A percentile compares a stretch with the other conserved stretches of the same genome.
phyloP scores from a whole-genome alignment of 2,329 filamentous ascomycete genomes.

The Blastomyces parvus region DNA sequence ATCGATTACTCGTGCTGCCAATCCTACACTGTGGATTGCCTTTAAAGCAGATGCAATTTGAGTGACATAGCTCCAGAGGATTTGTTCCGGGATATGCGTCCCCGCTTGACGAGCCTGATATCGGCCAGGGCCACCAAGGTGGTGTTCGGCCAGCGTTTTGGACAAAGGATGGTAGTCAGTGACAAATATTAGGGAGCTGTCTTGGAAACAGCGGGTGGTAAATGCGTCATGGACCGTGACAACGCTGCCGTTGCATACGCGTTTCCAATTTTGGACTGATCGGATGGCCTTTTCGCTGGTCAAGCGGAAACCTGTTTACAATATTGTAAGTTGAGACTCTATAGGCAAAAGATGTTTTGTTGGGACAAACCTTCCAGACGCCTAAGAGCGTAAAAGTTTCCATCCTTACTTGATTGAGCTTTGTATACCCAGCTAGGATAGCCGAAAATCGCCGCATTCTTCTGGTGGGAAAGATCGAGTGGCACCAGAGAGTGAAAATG shows the following conservation, averaged over 20 bases:
- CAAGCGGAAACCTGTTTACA: slow-evolving; percentile 59
- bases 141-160: slow-evolving; percentile 78
- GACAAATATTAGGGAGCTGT: slow-evolving; percentile 88
- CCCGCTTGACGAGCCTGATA: slow-evolving; percentile 37
- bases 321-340: slow-evolving; percentile 9
- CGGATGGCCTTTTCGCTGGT: slow-evolving; percentile 84
- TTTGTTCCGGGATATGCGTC: slow-evolving; percentile 55
- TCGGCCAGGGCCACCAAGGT: slow-evolving; percentile 40
- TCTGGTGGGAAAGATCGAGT: slow-evolving; percentile 70
- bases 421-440: slow-evolving; percentile 95
- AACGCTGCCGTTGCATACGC: slow-evolving; percentile 68
- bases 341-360: not conserved
- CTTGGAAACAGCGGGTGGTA: slow-evolving; percentile 83
- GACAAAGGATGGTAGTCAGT: slow-evolving; percentile 88
- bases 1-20: slow-evolving; percentile 80
- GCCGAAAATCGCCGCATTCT: slow-evolving; percentile 69
- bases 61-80: slow-evolving; percentile 84
- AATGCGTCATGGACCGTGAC: slow-evolving; percentile 88
- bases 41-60: slow-evolving; percentile 85
- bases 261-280: slow-evolving; percentile 80
- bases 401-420: slow-evolving; percentile 78
- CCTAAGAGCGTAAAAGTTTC: slow-evolving; percentile 75
- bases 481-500: slow-evolving; percentile 89
- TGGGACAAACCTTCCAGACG: slow-evolving; percentile 60
- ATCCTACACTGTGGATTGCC: slow-evolving; percentile 67